phyloP scores from a whole-genome alignment of 495 filamentous ascomycete species.

The Chaetomidium leptoderma region DNA sequence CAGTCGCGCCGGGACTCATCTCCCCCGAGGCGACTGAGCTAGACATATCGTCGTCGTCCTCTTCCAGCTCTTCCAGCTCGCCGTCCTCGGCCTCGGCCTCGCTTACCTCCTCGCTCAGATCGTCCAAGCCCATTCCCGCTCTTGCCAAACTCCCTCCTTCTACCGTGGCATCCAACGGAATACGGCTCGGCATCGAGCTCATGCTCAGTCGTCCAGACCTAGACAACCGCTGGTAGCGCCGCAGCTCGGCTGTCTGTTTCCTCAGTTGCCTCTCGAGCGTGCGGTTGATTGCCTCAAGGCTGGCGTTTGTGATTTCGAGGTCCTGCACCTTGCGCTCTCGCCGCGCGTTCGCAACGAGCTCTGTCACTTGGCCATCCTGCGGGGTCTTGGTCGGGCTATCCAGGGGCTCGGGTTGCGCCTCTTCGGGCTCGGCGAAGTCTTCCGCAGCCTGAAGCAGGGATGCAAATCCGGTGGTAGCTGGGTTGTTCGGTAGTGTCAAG shows the following conservation, averaged over 20 bases:
- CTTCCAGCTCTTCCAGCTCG: slow-evolving; percentile 30
- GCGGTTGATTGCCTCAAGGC: slow-evolving; percentile 92
- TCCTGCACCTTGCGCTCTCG: slow-evolving; percentile 93
- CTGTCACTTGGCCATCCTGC: slow-evolving; percentile 54
- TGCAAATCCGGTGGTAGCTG: slow-evolving; percentile 31
- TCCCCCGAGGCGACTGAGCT: slow-evolving; percentile 45
- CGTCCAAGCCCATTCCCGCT: slow-evolving; percentile 40
- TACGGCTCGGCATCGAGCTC: slow-evolving; percentile 26
- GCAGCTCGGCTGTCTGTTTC: slow-evolving; percentile 83
- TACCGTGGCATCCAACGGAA: slow-evolving; percentile 28
- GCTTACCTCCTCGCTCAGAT: slow-evolving; percentile 50
- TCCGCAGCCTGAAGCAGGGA: slow-evolving; percentile 49
- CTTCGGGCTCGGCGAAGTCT: slow-evolving; percentile 37
- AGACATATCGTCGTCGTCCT: slow-evolving; percentile 36
- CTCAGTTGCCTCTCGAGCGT: slow-evolving; percentile 86
- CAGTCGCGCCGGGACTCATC: slow-evolving; percentile 43
- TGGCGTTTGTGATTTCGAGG: slow-evolving; percentile 96
- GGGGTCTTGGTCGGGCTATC: slow-evolving; percentile 52
- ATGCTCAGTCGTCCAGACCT: slow-evolving; percentile 67
- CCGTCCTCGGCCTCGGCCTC: slow-evolving; percentile 38
- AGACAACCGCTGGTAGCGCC: slow-evolving; percentile 75
- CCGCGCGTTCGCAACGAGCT: slow-evolving; percentile 75
- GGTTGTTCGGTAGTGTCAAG: slow-evolving; percentile 14
- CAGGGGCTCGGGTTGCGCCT: slow-evolving; percentile 31
- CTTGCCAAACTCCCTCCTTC: slow-evolving; percentile 29